Conservation (phyloP, 495 filamentous ascomycete genomes). For the Aspergillus sclerotioniger region DNA sequence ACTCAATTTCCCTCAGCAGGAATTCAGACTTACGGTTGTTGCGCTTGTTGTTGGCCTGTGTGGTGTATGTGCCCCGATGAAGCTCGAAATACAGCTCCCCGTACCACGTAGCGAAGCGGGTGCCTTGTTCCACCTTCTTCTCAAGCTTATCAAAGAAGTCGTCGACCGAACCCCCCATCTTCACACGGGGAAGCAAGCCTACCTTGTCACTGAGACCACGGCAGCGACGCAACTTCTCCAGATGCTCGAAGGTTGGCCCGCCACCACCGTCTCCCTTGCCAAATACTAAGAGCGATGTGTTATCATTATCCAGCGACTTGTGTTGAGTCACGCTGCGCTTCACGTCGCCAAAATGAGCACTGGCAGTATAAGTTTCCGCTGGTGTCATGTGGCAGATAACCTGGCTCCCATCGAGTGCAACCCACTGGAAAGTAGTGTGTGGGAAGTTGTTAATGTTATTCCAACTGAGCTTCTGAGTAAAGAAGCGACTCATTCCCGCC, state of each 20-base stretch:
- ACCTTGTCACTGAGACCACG: slow-evolving; percentile 87
- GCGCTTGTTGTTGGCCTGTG: slow-evolving; percentile 93
- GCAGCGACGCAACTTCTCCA: slow-evolving; percentile 94
- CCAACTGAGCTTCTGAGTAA: slow-evolving; percentile 94
- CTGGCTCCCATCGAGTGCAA: slow-evolving; percentile 88
- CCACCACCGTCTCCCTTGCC: slow-evolving; percentile 96
- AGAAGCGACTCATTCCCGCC: slow-evolving; percentile 91
- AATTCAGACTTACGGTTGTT: slow-evolving; percentile 87
- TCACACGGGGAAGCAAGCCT: slow-evolving; percentile 78
- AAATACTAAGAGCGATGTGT: slow-evolving; percentile 84
- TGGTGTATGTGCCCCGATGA: slow-evolving; percentile 94
- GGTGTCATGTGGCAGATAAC: slow-evolving; percentile 97
- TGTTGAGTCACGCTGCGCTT: slow-evolving; percentile 87
- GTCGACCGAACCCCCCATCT: slow-evolving; percentile 91
- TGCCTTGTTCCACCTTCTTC: slow-evolving; percentile 64
- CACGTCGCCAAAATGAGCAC: slow-evolving; percentile 93
- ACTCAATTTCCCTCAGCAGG: slow-evolving; percentile 81
- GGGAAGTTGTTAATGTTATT: slow-evolving; percentile 99
- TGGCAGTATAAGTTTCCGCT: slow-evolving; percentile 89
- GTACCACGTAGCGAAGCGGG: slow-evolving; percentile 91
- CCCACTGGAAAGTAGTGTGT: slow-evolving; percentile 98
- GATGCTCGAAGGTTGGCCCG: slow-evolving; percentile 86
- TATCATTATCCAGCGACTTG: slow-evolving; percentile 90
- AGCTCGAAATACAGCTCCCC: slow-evolving; percentile 97
- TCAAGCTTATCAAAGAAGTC: slow-evolving; percentile 89